Evolutionary conservation across 1,139 yeast genomes (phyloP), one percentile per base, ranked within the genome.

Genomic region (Candida neerlandica): DNA sequence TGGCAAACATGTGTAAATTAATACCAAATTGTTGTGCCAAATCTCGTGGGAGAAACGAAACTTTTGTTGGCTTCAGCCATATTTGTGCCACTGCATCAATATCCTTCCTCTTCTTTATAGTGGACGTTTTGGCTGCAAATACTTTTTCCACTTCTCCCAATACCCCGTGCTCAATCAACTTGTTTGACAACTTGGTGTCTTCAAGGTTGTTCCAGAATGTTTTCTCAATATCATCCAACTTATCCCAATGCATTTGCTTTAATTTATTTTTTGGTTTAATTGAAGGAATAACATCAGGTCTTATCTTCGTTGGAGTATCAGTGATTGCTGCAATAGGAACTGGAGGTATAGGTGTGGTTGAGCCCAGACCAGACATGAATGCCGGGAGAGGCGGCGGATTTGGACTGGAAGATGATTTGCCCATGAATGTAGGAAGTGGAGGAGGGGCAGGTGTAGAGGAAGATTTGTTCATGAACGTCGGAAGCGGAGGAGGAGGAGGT

Each of bases 161-260:
- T 14, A 92, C 81, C 18, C 98, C 98, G 53, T 80, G 76, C 51
- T 83, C 80, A 46, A 81, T 73, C 44, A 91, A 74, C 45, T 77
- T 78, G 46, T 80, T 81, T 0, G 82, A 77, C 26, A 84, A 67
- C 2, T 74, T 67, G 7, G 67, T 64, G 51, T 75, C 82, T 43
- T 77, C 77, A 27, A 77, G 70, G 37, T 79, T 81, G n/a, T 76
- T 77, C 99, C 99, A 94, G 48, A 94, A 81, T 0, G 98, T 92
- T 41, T 84, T 79, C 41, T 84, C 81, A 42, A 89, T 84, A 53
- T 76, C 69, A 29, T 84, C 86, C 42, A 94, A 75, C 62, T 83
- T 88, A 57, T 92, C 96, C 98, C 98, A 94, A 64, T 94, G 99
- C 77, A 94, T 85, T 62, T 92, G 98, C 65, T 92, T 94, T 59